Conservation (phyloP, 2,329 filamentous ascomycete species). For the Nannizziopsis barbatae region DNA sequence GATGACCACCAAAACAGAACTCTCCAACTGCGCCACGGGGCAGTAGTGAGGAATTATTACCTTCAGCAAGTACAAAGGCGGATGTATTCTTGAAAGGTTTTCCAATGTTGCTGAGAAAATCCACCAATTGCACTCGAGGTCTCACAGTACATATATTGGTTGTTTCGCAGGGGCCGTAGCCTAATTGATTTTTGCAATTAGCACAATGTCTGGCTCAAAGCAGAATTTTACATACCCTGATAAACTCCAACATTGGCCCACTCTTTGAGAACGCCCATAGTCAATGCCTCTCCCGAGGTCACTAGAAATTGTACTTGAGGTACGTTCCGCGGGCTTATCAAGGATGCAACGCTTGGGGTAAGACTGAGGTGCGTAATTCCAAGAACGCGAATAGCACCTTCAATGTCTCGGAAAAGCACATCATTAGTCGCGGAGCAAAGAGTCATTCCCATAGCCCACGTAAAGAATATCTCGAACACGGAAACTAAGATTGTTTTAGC, state of each 20-base stretch:
- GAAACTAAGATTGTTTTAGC: constrained; percentile 46
- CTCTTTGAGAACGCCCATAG: constrained; percentile 53
- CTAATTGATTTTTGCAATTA: constrained; percentile 19
- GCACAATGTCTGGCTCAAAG: neutral
- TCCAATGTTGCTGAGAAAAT: constrained; percentile 66
- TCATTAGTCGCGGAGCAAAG: constrained; percentile 67
- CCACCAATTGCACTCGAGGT: constrained; percentile 43
- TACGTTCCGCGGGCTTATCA: constrained; percentile 58
- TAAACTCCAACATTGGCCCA: constrained; percentile 61
- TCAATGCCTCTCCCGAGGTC: constrained; percentile 71
- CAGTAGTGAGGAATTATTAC: constrained; percentile 41
- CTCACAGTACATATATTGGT: constrained; percentile 79
- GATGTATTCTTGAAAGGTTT: constrained; percentile 64
- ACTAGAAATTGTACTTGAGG: constrained; percentile 65
- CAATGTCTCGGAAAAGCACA: constrained; percentile 60
- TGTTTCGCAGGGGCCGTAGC: constrained; percentile 74
- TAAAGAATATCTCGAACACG: constrained; percentile 81
- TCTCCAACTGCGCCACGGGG: constrained; percentile 68
- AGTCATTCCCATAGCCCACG: constrained; percentile 67
- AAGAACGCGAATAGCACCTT: constrained; percentile 52
- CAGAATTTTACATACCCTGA: constrained; percentile 43
- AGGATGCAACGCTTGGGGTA: constrained; percentile 70
- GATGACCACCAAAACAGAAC: constrained; percentile 74
- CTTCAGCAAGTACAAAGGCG: constrained; percentile 48
- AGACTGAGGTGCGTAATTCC: constrained; percentile 68